A percentile compares a stretch with the other conserved stretches of the same genome.
Conservation (phyloP, 495 filamentous ascomycete genomes). For the Xylaria sp. region DNA sequence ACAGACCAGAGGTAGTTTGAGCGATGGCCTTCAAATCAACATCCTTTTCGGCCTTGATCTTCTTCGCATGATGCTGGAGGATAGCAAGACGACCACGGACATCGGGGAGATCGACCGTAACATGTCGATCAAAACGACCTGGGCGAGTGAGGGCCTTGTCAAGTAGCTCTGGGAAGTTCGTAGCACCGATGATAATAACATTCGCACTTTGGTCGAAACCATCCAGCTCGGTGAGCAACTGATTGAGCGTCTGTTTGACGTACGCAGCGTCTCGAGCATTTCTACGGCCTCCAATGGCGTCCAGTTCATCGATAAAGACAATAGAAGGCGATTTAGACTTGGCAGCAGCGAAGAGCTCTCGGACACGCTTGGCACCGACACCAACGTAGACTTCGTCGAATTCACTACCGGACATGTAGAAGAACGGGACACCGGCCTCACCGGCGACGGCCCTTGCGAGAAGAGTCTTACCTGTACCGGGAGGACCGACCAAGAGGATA, state of each 20-base stretch:
- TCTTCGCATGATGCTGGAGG: constrained; percentile 88
- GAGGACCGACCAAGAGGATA: constrained; percentile 92
- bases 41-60: constrained; percentile 76
- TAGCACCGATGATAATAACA: constrained; percentile 94
- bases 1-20: constrained; percentile 86
- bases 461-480: constrained; percentile 98
- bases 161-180: constrained; percentile 91
- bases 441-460: constrained; percentile 95
- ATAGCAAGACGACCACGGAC: constrained; percentile 95
- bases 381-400: constrained; percentile 99
- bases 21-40: constrained; percentile 85
- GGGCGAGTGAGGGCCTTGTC: constrained; percentile 95
- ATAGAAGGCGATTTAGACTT: constrained; percentile 92
- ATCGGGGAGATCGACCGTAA: constrained; percentile 87
- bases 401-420: constrained; percentile 99
- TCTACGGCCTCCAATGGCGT: constrained; percentile 93
- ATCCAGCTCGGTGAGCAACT: constrained; percentile 96
- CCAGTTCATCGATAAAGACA: constrained; percentile 97
- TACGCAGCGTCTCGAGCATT: constrained; percentile 96
- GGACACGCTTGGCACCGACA: constrained; percentile 96
- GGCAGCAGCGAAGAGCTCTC: constrained; percentile 89
- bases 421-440: constrained; percentile 97
- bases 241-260: constrained; percentile 95
- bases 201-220: constrained; percentile 93
- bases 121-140: constrained; percentile 92